Base-by-base conservation (phyloP, 2,329 filamentous ascomycete species). In the Emergomyces pasteurianus region DNA sequence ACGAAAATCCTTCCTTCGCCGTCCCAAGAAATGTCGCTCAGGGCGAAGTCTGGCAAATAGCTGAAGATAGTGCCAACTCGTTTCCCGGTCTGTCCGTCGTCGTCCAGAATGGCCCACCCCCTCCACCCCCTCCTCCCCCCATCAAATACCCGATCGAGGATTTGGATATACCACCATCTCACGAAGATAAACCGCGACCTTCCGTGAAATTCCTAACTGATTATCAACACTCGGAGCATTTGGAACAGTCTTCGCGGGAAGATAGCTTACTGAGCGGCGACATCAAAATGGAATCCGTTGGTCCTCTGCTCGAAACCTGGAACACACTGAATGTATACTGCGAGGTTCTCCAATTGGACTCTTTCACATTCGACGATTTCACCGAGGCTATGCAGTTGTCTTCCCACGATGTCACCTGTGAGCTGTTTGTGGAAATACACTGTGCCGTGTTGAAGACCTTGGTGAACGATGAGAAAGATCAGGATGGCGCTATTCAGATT, bases 261-360 rank as follows among this genome's bases (percentile, higher is more conserved):
- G 72, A 50, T 21, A 53, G 28, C 3, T 7, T 50, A 28, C 34
- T 43, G 6, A 49, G 10, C 28, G 47, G 50, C 83, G 86, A 3
- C 46, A 85, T 97, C 59, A 77, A 86, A 23, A 94, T 92, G 84
- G 85, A 88, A 67, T 92, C 90, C 3, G 84, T 96, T n/a, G 91
- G 92, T 0, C 82, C 85, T 2, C 78, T 97, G 18, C 77, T 99
- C 28, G 92, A 96, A 74, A 90, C 89, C 0, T 99, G 94, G 94
- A 91, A 96, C 68, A 96, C 92, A 0, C 80, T 99, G 40, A 99
- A 96, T 69, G 92, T 99, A n/a, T 96, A 96, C 71, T 95, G 91
- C 70, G 90, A 96, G 69, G 87, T 96, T 21, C 95, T 95, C 70
- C 85, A 90, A 69, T 81, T 99, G 31, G 94, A 99, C 73, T 97